Percentiles rank a stretch among this genome's conserved stretches.
phyloP scores from a whole-genome alignment of 306 rosid genomes.

The Quercus engelmannii region DNA sequence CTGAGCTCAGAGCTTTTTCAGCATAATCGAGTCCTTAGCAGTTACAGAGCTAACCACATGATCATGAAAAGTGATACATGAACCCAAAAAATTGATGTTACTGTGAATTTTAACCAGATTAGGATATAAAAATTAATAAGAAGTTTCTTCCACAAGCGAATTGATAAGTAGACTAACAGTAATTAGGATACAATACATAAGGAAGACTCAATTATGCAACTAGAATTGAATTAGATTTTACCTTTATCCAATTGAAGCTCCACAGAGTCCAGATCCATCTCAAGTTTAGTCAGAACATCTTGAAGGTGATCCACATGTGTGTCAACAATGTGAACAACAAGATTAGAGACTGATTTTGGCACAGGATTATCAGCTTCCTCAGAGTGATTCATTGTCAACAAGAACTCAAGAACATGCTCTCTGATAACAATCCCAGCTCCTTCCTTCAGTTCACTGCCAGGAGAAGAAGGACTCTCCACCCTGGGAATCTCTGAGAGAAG shows the following conservation, averaged over 20 bases:
- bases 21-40: neutral
- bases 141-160: neutral
- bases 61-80: neutral
- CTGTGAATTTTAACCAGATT: neutral
- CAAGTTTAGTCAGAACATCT: constrained; percentile 87
- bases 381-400: constrained; percentile 93
- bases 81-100: neutral
- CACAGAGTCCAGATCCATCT: constrained; percentile 85
- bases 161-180: neutral
- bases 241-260: constrained; percentile 94
- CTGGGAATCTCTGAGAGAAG: constrained; percentile 91
- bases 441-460: constrained; percentile 53
- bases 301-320: constrained; percentile 95
- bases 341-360: constrained; percentile 79
- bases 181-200: neutral
- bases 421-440: constrained; percentile 59
- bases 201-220: neutral
- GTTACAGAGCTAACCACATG: neutral
- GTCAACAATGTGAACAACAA: constrained; percentile 84
- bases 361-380: constrained; percentile 97
- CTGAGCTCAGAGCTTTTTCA: neutral
- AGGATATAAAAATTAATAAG: neutral
- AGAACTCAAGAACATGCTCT: constrained; percentile 96
- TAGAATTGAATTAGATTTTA: constrained; percentile 18
- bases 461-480: constrained; percentile 54